Base-by-base conservation (phyloP, 441 rosid species). In the Francoa sonchifolia region DNA sequence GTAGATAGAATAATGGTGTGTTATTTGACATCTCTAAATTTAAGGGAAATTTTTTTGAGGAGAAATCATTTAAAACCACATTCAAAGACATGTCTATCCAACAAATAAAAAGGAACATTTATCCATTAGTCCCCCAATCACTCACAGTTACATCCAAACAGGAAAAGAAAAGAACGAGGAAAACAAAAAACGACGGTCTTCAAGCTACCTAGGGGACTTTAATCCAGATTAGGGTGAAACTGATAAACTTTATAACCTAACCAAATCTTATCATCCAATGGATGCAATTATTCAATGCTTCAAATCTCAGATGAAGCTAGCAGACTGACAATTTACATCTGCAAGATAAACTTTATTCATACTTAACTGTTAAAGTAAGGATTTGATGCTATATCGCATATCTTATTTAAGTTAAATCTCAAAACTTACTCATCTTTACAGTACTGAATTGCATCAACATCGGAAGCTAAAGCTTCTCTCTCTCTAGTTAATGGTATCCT, bases 401-500 rank as follows among this genome's bases (percentile, higher is more conserved):
- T n/a, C 11, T 23, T n/a, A 34, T 12, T 33, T 15, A 39, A 49
- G 33, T 20, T 38, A 39, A 28, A 43, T 30, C 19, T 18, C 44
- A 58, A 44, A 42, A 68, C 96, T 73, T 59, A 92, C 99, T 83
- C 76, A 44, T 83, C 87, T 57, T 69, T 57, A 36, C 83, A 65
- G 61, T 49, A 42, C 53, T 92, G 99, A 48, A 92, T 73, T 21
- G 88, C 87, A 63, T 92, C 99, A 30, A 92, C 68, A 56, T 92
- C 97, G n/a, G 89, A 73, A 59, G 96, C 89, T 52, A 87, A 67
- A 44, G 95, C 82, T 25, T 81, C 94, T 68, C 80, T 92, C 68
- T 87, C 95, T 67, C 99, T 63, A 12, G 99, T 83, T 48, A 92
- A 63, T 17, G 99, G 96, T 69, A 87, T 83, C 71, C 96, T 86